Evolutionary conservation across 2,329 filamentous ascomycete genomes (phyloP).

Genomic region (Delphinella strobiligena): DNA sequence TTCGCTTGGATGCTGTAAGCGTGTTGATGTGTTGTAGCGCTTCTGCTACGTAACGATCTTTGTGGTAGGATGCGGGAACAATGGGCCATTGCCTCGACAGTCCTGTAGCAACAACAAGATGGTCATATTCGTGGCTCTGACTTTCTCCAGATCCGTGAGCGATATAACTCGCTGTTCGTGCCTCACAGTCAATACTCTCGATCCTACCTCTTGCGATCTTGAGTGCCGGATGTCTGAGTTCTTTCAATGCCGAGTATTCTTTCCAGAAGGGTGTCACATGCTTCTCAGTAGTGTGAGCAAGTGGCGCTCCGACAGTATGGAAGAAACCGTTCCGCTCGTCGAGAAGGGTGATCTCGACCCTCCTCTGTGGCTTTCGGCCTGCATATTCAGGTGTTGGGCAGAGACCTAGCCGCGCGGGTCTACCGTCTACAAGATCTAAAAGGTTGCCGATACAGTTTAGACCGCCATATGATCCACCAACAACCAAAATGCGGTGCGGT

Average conservation of each 20-base stretch:
- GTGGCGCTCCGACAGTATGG: conserved; percentile 64
- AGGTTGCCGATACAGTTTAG: conserved; percentile 56
- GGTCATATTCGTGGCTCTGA: conserved; percentile 48
- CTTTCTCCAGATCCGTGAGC: conserved; percentile 21
- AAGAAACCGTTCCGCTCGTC: conserved; percentile 78
- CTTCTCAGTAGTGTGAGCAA: conserved; percentile 52
- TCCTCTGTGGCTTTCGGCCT: conserved; percentile 36
- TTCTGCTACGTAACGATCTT: conserved; percentile 53
- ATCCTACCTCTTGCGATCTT: conserved; percentile 55
- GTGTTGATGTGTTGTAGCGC: conserved; percentile 46
- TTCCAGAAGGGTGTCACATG: conserved; percentile 61
- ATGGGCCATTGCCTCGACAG: conserved; percentile 59
- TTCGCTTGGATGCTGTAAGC: conserved; percentile 42
- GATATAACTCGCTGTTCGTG: conserved; percentile 46
- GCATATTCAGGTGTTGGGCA: conserved; percentile 13
- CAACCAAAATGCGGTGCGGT: conserved; percentile 41
- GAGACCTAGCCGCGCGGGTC: conserved; percentile 33
- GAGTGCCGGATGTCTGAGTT: conserved; percentile 51
- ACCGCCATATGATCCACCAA: conserved; percentile 63
- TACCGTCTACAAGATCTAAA: conserved; percentile 50
- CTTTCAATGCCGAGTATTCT: conserved; percentile 53
- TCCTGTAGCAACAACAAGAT: conserved; percentile 60
- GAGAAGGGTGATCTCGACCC: conserved; percentile 59
- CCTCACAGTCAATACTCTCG: conserved; percentile 44
- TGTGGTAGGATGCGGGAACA: conserved; percentile 53